Percentiles rank a stretch among this genome's conserved stretches.
Evolutionary conservation across 495 filamentous ascomycete species (phyloP).

Genomic region (Evernia prunastri): DNA sequence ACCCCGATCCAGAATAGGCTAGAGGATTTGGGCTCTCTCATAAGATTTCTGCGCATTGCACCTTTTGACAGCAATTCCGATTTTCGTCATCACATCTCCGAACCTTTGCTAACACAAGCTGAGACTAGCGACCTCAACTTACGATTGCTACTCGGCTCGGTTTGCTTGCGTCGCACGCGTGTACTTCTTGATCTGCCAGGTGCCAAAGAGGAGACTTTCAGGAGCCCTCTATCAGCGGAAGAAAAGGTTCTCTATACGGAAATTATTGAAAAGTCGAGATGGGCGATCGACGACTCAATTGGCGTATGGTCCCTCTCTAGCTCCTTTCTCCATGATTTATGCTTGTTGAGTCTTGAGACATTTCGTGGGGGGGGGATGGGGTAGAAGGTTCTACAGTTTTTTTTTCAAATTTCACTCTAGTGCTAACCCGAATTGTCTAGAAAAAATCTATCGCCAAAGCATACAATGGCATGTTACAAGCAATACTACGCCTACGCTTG

Average conservation of each 20-base stretch:
- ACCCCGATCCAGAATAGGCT: conserved; percentile 26
- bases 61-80: not conserved
- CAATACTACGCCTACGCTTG: conserved; percentile 2
- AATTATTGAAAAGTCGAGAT: conserved; percentile 23
- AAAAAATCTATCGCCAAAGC: not conserved
- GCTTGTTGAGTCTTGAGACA: no score
- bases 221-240: not conserved
- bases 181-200: not conserved
- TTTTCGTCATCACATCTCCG: not conserved
- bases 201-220: not conserved
- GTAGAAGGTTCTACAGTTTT: no score
- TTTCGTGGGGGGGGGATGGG: no score
- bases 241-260: not conserved
- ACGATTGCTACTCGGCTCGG: not conserved
- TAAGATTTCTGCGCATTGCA: not conserved
- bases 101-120: not conserved
- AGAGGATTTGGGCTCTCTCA: not conserved
- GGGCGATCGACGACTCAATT: conserved; percentile 34
- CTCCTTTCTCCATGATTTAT: no score
- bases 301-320: no score
- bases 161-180: not conserved
- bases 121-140: not conserved
- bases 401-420: no score
- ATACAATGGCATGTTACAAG: not conserved
- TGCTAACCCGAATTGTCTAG: no score